A percentile compares a stretch with the other conserved stretches of the same genome.
phyloP scores from a whole-genome alignment of 805 yeast genomes.

The Saccharomycopsis vini region DNA sequence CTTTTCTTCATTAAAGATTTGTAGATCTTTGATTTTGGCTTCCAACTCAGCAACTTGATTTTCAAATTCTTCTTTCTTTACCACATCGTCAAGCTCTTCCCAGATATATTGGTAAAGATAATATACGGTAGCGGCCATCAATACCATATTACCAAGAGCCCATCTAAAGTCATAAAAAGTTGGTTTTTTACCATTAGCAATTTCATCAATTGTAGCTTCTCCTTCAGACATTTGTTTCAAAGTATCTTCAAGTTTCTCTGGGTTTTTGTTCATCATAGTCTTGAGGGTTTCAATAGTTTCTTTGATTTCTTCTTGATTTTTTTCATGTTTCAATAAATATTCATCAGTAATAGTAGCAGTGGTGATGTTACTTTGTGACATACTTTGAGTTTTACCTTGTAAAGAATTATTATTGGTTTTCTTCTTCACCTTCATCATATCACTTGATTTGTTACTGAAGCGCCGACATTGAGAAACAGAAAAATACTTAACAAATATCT shows the following conservation, averaged over 20 bases:
- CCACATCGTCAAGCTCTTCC: constrained; percentile 27
- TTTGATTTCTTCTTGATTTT: constrained; percentile 1
- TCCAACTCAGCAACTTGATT: background rate
- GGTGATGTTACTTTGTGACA: too few species aligned
- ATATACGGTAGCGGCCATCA: constrained; percentile 28
- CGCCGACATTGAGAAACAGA: too few species aligned
- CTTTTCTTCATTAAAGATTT: constrained; percentile 4
- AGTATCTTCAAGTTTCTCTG: constrained; percentile 5
- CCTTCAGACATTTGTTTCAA: too few species aligned
- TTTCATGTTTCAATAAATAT: background rate
- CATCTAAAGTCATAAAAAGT: constrained; percentile 27
- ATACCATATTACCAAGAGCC: constrained; percentile 26
- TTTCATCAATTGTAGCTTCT: background rate
- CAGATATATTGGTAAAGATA: constrained; percentile 27
- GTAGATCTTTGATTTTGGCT: background rate
- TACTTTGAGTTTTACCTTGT: too few species aligned
- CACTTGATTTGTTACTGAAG: too few species aligned
- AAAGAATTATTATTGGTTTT: too few species aligned
- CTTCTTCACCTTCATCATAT: too few species aligned
- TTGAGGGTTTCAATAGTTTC: constrained; percentile 9
- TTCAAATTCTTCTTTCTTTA: constrained; percentile 21
- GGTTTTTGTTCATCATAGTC: constrained; percentile 4
- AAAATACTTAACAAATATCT: too few species aligned
- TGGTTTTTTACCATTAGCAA: constrained; percentile 21
- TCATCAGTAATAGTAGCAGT: background rate